Evolutionary conservation across 306 rosid species (phyloP).

Genomic region (Trifolium dubium): DNA sequence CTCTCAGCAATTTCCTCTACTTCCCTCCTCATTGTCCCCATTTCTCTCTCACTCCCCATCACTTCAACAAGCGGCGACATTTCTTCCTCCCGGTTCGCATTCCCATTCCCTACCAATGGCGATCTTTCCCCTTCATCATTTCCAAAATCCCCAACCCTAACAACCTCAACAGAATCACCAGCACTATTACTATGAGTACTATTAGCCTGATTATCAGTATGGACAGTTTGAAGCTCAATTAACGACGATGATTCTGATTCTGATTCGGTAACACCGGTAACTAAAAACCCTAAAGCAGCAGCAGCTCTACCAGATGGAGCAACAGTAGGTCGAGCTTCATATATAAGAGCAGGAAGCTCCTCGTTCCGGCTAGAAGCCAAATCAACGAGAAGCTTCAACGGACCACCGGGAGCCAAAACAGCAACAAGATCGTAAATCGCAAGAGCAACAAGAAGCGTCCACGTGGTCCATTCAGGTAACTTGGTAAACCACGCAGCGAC

Average conservation of each 20-base stretch:
- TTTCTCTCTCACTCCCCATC: conserved; percentile 50
- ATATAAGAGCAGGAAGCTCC: conserved; percentile 87
- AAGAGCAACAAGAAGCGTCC: conserved; percentile 78
- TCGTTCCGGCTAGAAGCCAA: conserved; percentile 84
- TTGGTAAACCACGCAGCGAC: conserved; percentile 94
- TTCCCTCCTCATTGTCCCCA: conserved; percentile 39
- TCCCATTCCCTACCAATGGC: conserved; percentile 56
- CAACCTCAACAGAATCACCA: conserved; percentile 28
- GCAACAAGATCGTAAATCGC: conserved; percentile 88
- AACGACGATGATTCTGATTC: conserved; percentile 54
- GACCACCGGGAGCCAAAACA: conserved; percentile 94
- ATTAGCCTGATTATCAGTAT: conserved; percentile 37
- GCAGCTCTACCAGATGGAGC: conserved; percentile 43
- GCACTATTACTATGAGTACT: background rate
- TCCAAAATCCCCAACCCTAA: conserved; percentile 14
- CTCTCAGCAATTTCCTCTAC: conserved; percentile 52
- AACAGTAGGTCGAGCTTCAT: conserved; percentile 87
- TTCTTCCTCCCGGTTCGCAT: conserved; percentile 49
- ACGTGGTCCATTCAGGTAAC: conserved; percentile 95
- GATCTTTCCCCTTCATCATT: conserved; percentile 60
- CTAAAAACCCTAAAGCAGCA: conserved; percentile 56
- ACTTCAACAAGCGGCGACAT: conserved; percentile 73
- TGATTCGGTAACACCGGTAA: conserved; percentile 65
- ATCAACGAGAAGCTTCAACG: conserved; percentile 84
- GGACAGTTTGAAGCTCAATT: conserved; percentile 72